Evolutionary conservation across 768 basidiomycete genomes (phyloP).

Genomic region (Termitomyces sp.): DNA sequence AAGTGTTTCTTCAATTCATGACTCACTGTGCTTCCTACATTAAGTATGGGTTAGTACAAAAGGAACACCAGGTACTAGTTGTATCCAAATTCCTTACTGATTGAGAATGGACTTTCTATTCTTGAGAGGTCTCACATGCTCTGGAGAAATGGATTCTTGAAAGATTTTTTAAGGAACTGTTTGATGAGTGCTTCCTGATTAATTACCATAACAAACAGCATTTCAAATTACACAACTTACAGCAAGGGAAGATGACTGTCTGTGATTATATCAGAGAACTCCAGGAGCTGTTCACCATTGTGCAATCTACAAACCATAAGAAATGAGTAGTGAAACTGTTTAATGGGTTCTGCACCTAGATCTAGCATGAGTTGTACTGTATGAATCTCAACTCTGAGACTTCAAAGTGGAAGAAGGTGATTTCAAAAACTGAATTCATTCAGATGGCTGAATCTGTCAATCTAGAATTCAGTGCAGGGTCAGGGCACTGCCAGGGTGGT

Average conservation of each 20-base stretch:
- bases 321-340: conserved; percentile 31
- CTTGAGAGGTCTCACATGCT: not conserved
- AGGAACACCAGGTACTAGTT: no score
- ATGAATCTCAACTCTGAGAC: conserved; percentile 22
- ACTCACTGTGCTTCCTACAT: conserved; percentile 15
- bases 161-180: not conserved
- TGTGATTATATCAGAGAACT: conserved; percentile 27
- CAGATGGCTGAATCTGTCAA: conserved; percentile 18
- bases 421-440: conserved; percentile 18
- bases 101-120: not conserved
- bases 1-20: conserved; percentile 11
- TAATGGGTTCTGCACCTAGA: conserved; percentile 21
- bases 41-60: conserved; percentile 3
- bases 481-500: not conserved
- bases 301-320: conserved; percentile 19
- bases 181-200: not conserved
- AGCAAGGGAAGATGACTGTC: conserved; percentile 23
- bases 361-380: conserved; percentile 26
- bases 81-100: not conserved
- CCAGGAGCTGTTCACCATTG: conserved; percentile 22
- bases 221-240: conserved; percentile 14
- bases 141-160: not conserved
- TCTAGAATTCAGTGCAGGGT: not conserved
- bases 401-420: conserved; percentile 21
- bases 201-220: no score